These are phyloP conservation scores for Cadophora sp. DNA, from an alignment of 2,329 filamentous ascomycete genomes.

Conservation along the genomic window DNA sequence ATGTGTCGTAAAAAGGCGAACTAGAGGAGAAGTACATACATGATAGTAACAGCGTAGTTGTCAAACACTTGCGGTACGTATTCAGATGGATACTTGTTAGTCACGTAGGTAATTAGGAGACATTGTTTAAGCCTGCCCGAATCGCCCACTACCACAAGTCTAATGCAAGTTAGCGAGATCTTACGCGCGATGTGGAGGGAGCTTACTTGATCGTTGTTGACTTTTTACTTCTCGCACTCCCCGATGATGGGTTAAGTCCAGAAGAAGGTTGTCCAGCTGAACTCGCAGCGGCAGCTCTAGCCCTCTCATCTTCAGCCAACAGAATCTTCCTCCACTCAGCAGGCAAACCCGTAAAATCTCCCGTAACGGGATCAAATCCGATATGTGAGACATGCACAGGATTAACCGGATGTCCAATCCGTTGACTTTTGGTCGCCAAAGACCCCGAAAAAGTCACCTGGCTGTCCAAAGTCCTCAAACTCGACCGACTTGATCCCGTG, in stretches of 20 bases:
- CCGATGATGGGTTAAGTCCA: neutral
- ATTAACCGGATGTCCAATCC: neutral
- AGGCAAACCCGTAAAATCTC: neutral
- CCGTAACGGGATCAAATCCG: neutral
- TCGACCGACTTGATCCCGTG: neutral
- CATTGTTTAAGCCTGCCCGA: neutral
- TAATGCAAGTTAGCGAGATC: neutral
- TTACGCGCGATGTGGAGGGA: no score
- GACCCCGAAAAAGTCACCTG: neutral
- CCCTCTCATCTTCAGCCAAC: conserved; percentile 6
- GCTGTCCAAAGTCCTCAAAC: neutral
- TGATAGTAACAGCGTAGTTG: neutral
- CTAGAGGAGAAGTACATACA: neutral
- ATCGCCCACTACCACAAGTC: neutral
- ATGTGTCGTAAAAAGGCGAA: no score
- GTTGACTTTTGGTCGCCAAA: neutral
- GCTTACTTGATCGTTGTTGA: neutral
- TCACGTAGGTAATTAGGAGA: neutral
- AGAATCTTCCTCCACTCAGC: conserved; percentile 5
- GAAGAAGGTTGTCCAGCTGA: neutral
- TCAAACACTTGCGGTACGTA: neutral
- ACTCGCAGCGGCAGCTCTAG: neutral
- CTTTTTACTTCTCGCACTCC: neutral
- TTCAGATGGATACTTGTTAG: conserved; percentile 3
- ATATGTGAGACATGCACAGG: neutral